Conservation (phyloP, 2,329 filamentous ascomycete genomes). For the Fusarium armeniacum region DNA sequence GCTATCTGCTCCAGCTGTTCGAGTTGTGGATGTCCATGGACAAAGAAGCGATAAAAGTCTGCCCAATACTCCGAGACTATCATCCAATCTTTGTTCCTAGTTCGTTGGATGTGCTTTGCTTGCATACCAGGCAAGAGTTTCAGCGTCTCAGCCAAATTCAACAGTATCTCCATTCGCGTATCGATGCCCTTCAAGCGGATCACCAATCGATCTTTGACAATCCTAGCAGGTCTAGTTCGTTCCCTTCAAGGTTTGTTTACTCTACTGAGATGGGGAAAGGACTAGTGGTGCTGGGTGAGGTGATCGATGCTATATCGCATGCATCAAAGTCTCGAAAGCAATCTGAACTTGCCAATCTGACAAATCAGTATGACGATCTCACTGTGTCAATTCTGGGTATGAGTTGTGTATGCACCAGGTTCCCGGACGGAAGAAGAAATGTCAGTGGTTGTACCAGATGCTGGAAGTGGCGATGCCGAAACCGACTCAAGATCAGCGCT, state of each 20-base stretch:
- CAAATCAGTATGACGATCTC: slow-evolving; percentile 31
- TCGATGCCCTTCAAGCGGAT: not conserved
- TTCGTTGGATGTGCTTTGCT: too few species aligned
- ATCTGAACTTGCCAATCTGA: slow-evolving; percentile 1
- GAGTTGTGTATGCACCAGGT: slow-evolving; percentile 36
- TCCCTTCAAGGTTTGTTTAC: slow-evolving; percentile 12
- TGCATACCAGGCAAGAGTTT: too few species aligned
- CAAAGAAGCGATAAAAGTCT: too few species aligned
- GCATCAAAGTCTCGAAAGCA: not conserved
- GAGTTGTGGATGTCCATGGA: too few species aligned
- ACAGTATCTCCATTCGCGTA: too few species aligned
- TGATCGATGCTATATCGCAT: slow-evolving; percentile 16
- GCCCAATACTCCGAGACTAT: too few species aligned
- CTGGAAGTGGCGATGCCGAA: slow-evolving; percentile 24
- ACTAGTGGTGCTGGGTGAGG: not conserved
- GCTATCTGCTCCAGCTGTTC: too few species aligned
- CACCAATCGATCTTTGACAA: slow-evolving; percentile 61
- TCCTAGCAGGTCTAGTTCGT: slow-evolving; percentile 43
- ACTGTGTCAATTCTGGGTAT: slow-evolving; percentile 8
- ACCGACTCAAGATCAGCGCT: slow-evolving; percentile 26
- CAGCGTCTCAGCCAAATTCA: too few species aligned
- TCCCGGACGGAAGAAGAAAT: not conserved
- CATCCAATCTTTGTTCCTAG: too few species aligned
- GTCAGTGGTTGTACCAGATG: slow-evolving; percentile 36
- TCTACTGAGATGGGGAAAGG: not conserved